These are phyloP conservation scores for Suhomyces prunicola DNA, from an alignment of 805 yeast genomes.

Conservation along the genomic window DNA sequence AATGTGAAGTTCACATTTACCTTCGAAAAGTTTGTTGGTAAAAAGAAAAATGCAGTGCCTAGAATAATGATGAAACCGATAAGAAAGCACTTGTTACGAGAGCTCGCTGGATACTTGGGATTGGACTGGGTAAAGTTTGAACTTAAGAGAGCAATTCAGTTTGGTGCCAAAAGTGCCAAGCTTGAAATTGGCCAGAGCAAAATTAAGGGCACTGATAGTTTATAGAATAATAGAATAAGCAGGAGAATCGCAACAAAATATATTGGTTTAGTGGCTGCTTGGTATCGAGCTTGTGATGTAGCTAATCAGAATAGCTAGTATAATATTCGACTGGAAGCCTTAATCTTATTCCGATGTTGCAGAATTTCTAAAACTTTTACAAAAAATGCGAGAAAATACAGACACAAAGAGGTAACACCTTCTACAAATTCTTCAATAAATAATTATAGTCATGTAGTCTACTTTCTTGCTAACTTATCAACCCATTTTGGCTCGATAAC, in stretches of 20 bases:
- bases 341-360: too few relatives aligned
- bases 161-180: conserved; percentile 94
- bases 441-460: neutral
- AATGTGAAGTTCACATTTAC: conserved; percentile 38
- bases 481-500: conserved; percentile 44
- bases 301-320: neutral
- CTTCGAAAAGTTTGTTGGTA: conserved; percentile 18
- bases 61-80: conserved; percentile 19
- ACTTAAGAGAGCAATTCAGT: conserved; percentile 91
- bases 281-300: too few relatives aligned
- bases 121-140: conserved; percentile 62
- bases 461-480: conserved; percentile 17
- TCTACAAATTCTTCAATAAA: neutral
- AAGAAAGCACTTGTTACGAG: conserved; percentile 58
- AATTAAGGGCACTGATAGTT: conserved; percentile 67
- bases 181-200: conserved; percentile 79
- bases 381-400: neutral
- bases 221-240: neutral
- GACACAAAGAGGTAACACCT: neutral
- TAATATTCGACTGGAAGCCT: too few relatives aligned
- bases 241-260: too few relatives aligned
- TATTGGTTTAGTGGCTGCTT: neutral
- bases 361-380: neutral
- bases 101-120: conserved; percentile 52
- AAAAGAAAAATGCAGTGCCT: conserved; percentile 22